Evolutionary conservation across 176 grass and related monocot genomes (phyloP).

Genomic region (Raddia guianensis): DNA sequence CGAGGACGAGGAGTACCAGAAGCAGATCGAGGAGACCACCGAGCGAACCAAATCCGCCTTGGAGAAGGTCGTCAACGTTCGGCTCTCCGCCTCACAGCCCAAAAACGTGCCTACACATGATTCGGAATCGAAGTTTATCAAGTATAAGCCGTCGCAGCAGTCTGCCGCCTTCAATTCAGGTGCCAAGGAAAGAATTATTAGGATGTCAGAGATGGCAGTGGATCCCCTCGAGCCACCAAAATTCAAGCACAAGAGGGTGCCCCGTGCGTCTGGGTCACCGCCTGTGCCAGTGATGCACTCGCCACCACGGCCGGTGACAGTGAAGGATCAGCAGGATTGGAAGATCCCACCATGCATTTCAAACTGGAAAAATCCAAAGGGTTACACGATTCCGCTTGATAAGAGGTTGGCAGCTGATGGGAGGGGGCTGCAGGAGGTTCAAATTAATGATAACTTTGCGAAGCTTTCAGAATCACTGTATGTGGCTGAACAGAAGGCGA

Average conservation of each 20-base stretch:
- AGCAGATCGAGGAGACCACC: conserved; percentile 76
- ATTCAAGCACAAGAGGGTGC: conserved; percentile 98
- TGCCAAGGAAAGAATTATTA: conserved; percentile 92
- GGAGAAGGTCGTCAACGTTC: conserved; percentile 92
- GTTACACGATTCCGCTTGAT: conserved; percentile 94
- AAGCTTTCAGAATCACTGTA: conserved; percentile 91
- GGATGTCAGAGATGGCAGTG: conserved; percentile 75
- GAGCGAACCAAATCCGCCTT: conserved; percentile 71
- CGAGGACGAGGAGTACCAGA: conserved; percentile 66
- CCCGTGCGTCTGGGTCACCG: conserved; percentile 72
- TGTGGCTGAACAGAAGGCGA: conserved; percentile 97
- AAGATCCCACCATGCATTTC: conserved; percentile 99
- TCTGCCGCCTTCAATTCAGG: conserved; percentile 95
- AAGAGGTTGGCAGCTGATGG: conserved; percentile 94
- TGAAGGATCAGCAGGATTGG: conserved; percentile 99
- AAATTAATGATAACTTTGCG: conserved; percentile 98
- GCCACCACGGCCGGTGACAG: conserved; percentile 86
- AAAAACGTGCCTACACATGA: conserved; percentile 88
- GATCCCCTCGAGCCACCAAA: conserved; percentile 96
- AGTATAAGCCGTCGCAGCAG: conserved; percentile 96
- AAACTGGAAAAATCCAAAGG: conserved; percentile 99
- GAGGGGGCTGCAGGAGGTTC: conserved; percentile 90
- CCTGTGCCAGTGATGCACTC: conserved; percentile 95
- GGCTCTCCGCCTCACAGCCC: conserved; percentile 82
- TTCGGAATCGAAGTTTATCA: conserved; percentile 91